Evolutionary conservation across 2,329 filamentous ascomycete species (phyloP), one percentile per base, ranked within the genome.

Genomic region (Pseudofabraea citricarpa): DNA sequence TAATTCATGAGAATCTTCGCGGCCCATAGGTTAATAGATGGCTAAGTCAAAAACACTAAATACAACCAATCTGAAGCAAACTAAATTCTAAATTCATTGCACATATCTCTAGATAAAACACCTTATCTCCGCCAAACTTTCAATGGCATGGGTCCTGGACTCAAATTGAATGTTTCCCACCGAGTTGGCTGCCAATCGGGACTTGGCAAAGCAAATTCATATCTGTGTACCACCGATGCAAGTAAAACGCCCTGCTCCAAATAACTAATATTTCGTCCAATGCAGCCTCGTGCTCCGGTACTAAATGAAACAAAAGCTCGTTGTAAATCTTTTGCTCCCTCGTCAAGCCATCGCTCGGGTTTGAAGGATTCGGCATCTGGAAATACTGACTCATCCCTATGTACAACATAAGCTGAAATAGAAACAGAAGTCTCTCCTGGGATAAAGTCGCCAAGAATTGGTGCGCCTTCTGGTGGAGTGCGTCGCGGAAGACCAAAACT

Each of bases 171-270:
- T 2, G 48, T 46, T 47, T 61, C 59, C 29, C 36, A 33, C 24
- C 57, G 40, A 20, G 53, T 37, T 6, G 54, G 46, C 38, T 59
- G 52, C 56, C 61, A 67, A 1, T 56, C 53, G 1, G 52, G 50
- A 26, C 32, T 39, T 2, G 57, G 56, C 26, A 67, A 48, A 2
- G 58, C 58, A 58, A 71, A 68, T 15, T 71, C 64, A 39, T 67
- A 72, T 1, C 65, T 57, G 49, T 69, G 64, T 0, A 74, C 56
- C 13, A 73, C 48, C 1, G 64, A 65, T 1, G 68, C 68, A 13
- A 73, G 21, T 2, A 70, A 46, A 5, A 73, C 64, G 2, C 65
- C 66, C 52, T 75, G 70, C 53, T 75, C 71, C 7, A 75, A 55
- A 44, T 71, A 66, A 2, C 56, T 59, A 27, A 69, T 67, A 41